These are phyloP conservation scores for Neoarthrinium moseri DNA, from an alignment of 2,329 filamentous ascomycete genomes.

Conservation along the genomic window DNA sequence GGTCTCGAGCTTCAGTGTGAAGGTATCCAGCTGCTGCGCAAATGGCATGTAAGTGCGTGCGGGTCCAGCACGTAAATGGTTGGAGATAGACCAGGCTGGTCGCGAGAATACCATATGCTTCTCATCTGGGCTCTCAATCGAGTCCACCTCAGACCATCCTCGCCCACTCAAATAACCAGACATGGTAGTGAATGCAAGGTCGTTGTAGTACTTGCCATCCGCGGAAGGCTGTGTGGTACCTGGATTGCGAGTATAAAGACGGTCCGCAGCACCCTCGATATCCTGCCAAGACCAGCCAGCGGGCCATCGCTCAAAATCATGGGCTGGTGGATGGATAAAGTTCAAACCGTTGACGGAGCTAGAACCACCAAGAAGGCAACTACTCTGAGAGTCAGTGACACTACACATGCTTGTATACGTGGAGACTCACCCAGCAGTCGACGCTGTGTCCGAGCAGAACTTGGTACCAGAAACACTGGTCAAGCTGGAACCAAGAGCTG, in stretches of 20 bases:
- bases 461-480: background rate
- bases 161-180: background rate
- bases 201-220: slow-evolving; percentile 3
- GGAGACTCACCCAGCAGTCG: slow-evolving; percentile 3
- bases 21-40: slow-evolving; percentile 1
- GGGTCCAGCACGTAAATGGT: slow-evolving; percentile 1
- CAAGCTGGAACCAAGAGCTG: slow-evolving; percentile 2
- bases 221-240: slow-evolving; percentile 3
- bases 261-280: background rate
- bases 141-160: background rate
- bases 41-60: slow-evolving; percentile 6
- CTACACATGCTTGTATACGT: no score
- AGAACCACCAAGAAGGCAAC: slow-evolving; percentile 3
- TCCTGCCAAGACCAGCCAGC: background rate
- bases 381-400: no score
- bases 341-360: slow-evolving; percentile 3
- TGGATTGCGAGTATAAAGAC: slow-evolving; percentile 1
- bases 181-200: slow-evolving; percentile 1
- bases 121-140: slow-evolving; percentile 4
- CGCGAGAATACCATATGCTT: slow-evolving; percentile 3
- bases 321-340: slow-evolving; percentile 1
- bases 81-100: slow-evolving; percentile 5
- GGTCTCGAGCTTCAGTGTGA: slow-evolving; percentile 3
- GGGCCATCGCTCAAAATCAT: slow-evolving; percentile 4
- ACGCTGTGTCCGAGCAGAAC: slow-evolving; percentile 5